A percentile compares a stretch with the other conserved stretches of the same genome.
Conservation (phyloP, 352 stramenopile species). For the Globisporangium paddicum region DNA sequence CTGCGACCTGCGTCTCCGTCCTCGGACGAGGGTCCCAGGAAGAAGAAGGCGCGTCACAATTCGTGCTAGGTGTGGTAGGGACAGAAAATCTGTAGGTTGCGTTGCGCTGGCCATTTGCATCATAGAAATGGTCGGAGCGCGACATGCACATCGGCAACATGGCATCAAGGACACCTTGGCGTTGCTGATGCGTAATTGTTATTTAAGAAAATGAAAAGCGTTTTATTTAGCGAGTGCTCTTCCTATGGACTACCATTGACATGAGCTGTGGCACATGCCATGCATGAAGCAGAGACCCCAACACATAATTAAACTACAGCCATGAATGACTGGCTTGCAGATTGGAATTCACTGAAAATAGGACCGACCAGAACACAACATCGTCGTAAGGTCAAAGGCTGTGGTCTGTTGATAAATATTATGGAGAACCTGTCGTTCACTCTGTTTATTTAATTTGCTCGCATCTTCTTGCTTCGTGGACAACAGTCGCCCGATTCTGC, state of each 20-base stretch:
- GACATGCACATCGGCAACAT: background rate
- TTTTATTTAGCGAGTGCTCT: slow-evolving; percentile 5
- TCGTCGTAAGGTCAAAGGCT: no score
- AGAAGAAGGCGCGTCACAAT: slow-evolving; percentile 2
- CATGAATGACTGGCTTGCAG: no score
- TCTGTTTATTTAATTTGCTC: background rate
- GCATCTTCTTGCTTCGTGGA: background rate
- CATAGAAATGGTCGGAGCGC: background rate
- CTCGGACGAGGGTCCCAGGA: background rate
- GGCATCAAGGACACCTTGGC: background rate
- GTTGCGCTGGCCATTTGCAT: background rate
- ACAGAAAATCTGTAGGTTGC: background rate
- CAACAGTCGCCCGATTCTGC: background rate
- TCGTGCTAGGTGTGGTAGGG: background rate
- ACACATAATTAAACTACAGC: no score
- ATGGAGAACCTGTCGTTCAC: background rate
- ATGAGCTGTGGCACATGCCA: no score
- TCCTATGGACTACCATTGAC: background rate
- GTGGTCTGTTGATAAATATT: slow-evolving; percentile 9
- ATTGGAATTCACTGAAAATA: no score
- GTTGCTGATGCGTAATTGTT: background rate
- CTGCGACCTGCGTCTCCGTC: background rate
- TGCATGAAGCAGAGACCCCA: no score
- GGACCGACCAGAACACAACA: no score
- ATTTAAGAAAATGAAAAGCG: slow-evolving; percentile 12